phyloP scores from a whole-genome alignment of 176 grass and related monocot genomes.

The Eragrostis nindensis region DNA sequence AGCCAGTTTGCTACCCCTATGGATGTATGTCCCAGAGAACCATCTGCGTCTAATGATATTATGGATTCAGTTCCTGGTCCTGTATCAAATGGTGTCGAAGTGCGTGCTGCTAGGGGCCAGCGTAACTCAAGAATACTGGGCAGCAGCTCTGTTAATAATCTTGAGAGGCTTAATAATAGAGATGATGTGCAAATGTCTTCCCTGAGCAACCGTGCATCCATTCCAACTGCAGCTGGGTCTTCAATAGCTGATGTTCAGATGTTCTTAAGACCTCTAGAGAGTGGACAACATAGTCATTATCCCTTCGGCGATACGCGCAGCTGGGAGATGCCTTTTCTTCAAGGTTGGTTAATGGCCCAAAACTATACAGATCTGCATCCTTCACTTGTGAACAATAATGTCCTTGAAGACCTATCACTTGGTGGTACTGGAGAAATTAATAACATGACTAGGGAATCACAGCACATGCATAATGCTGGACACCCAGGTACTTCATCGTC shows the following conservation, averaged over 20 bases:
- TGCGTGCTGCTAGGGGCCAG: conserved; percentile 18
- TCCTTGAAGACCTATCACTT: conserved; percentile 38
- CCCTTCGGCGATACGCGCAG: conserved; percentile 63
- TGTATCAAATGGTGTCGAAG: conserved; percentile 36
- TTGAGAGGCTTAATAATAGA: conserved; percentile 42
- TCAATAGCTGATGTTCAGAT: conserved; percentile 61
- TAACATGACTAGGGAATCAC: conserved; percentile 48
- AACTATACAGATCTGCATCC: conserved; percentile 52
- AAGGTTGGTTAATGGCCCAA: conserved; percentile 92
- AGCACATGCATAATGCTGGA: conserved; percentile 36
- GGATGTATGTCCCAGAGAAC: conserved; percentile 81
- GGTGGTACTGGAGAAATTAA: conserved; percentile 25
- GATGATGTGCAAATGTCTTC: conserved; percentile 40
- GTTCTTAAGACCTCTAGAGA: conserved; percentile 79
- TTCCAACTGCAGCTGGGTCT: conserved; percentile 40
- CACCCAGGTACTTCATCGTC: conserved; percentile 49
- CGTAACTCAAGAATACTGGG: conserved; percentile 36
- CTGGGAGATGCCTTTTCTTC: conserved; percentile 93
- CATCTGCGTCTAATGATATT: conserved; percentile 49
- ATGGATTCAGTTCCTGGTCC: conserved; percentile 12
- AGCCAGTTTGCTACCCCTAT: conserved; percentile 60
- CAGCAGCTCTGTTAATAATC: conserved; percentile 36
- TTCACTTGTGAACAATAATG: conserved; percentile 49
- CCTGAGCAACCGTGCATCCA: conserved; percentile 32
- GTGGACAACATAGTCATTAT: conserved; percentile 57